A percentile compares a stretch with the other conserved stretches of the same genome.
Evolutionary conservation across 2,329 filamentous ascomycete species (phyloP).

Genomic region (Thermomyces lanuginosus): DNA sequence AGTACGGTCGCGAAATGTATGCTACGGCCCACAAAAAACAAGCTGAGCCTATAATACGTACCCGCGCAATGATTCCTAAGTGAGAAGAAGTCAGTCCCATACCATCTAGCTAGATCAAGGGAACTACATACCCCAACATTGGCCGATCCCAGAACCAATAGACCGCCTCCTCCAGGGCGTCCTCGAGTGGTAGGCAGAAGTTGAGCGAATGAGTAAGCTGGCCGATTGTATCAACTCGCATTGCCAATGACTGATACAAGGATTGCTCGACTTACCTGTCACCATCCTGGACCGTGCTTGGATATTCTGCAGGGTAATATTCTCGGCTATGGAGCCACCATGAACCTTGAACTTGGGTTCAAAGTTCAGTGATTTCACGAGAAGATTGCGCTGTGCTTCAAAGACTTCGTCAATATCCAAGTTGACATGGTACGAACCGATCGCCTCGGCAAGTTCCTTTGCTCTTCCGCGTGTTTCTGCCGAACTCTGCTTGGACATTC

Average conservation of each 20-base stretch:
- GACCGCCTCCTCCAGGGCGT: slow-evolving; percentile 34
- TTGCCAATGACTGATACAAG: too few species aligned
- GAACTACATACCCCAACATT: slow-evolving; percentile 38
- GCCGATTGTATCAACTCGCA: not conserved
- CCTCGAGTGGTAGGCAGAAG: slow-evolving; percentile 43
- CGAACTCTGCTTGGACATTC: slow-evolving; percentile 48
- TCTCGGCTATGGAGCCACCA: slow-evolving; percentile 36
- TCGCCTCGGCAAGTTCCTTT: slow-evolving; percentile 38
- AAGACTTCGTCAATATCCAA: slow-evolving; percentile 55
- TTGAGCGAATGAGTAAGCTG: slow-evolving; percentile 44
- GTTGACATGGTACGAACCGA: slow-evolving; percentile 55
- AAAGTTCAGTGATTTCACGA: slow-evolving; percentile 38
- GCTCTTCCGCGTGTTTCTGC: slow-evolving; percentile 50
- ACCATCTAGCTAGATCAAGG: slow-evolving; percentile 1
- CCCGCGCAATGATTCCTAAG: slow-evolving; percentile 6
- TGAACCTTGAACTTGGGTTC: slow-evolving; percentile 45
- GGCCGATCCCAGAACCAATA: slow-evolving; percentile 49
- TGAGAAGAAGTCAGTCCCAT: not conserved
- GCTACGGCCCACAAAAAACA: not conserved
- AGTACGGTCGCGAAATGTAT: too few species aligned
- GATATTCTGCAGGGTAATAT: slow-evolving; percentile 33
- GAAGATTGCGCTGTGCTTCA: slow-evolving; percentile 12
- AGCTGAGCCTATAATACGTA: slow-evolving; percentile 1
- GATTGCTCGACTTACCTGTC: slow-evolving; percentile 15
- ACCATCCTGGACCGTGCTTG: slow-evolving; percentile 51